phyloP scores from a whole-genome alignment of 768 basidiomycete species.

The Panaeolus papilionaceus region DNA sequence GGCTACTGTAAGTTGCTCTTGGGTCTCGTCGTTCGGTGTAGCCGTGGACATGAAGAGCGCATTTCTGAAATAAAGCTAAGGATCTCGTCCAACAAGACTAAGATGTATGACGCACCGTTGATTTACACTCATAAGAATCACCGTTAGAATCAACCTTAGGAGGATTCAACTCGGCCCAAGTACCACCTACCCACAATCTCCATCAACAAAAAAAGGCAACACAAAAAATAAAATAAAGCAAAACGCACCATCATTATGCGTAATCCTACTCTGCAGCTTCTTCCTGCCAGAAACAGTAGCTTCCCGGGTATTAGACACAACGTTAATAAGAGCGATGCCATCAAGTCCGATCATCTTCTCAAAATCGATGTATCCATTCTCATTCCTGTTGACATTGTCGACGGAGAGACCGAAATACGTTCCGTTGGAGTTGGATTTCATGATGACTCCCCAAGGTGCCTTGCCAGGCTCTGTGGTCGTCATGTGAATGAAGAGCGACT shows the following conservation, averaged over 20 bases:
- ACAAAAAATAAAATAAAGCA: background rate
- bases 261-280: constrained; percentile 84
- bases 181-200: constrained; percentile 59
- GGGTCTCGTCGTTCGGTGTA: constrained; percentile 94
- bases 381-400: constrained; percentile 91
- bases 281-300: constrained; percentile 77
- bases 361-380: constrained; percentile 90
- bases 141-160: constrained; percentile 81
- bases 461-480: constrained; percentile 82
- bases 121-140: constrained; percentile 69
- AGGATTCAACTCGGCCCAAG: constrained; percentile 84
- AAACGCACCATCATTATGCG: constrained; percentile 90
- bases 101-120: constrained; percentile 52
- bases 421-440: constrained; percentile 98
- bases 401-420: constrained; percentile 93
- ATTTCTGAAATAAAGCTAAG: constrained; percentile 54
- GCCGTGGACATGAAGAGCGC: constrained; percentile 91
- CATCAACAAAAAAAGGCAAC: constrained; percentile 11
- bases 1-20: constrained; percentile 92
- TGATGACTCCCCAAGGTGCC: constrained; percentile 88
- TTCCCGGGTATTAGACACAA: constrained; percentile 83
- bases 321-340: constrained; percentile 92
- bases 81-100: no score
- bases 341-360: constrained; percentile 97
- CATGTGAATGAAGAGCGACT: constrained; percentile 93